Percentiles rank a stretch among this genome's conserved stretches.
These are phyloP conservation scores for Tetracladium marchalianum DNA, from an alignment of 495 filamentous ascomycete species.

Conservation along the genomic window DNA sequence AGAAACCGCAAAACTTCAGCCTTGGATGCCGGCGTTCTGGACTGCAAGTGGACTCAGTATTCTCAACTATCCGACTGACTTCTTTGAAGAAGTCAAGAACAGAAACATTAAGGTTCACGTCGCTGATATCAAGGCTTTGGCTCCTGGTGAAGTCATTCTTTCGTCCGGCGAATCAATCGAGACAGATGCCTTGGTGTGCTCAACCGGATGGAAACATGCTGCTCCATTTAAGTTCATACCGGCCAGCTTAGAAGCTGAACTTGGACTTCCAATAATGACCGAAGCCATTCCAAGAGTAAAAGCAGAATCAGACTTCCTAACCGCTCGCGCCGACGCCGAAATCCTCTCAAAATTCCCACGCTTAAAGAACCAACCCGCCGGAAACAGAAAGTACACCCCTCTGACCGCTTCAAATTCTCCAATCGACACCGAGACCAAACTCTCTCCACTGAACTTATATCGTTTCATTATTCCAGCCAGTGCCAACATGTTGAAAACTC, in stretches of 20 bases:
- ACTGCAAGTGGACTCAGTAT: slow-evolving; percentile 51
- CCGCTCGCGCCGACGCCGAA: slow-evolving; percentile 46
- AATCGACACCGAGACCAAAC: slow-evolving; percentile 18
- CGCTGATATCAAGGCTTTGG: slow-evolving; percentile 46
- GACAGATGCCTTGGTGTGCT: slow-evolving; percentile 57
- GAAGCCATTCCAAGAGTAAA: neutral
- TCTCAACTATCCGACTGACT: slow-evolving; percentile 57
- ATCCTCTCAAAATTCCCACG: slow-evolving; percentile 60
- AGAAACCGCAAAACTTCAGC: slow-evolving; percentile 52
- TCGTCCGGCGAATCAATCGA: slow-evolving; percentile 42
- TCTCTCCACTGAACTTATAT: slow-evolving; percentile 42
- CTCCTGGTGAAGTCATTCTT: slow-evolving; percentile 40
- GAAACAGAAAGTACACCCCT: slow-evolving; percentile 33
- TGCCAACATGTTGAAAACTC: slow-evolving; percentile 33
- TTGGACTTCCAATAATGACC: slow-evolving; percentile 15
- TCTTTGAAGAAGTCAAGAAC: slow-evolving; percentile 51
- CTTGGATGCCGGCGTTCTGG: slow-evolving; percentile 56
- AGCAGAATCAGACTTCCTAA: neutral
- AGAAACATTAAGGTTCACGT: slow-evolving; percentile 53
- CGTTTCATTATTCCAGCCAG: slow-evolving; percentile 63
- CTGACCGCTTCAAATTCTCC: slow-evolving; percentile 26
- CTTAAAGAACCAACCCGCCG: slow-evolving; percentile 35
- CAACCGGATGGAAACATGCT: slow-evolving; percentile 57
- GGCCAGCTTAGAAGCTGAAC: slow-evolving; percentile 25
- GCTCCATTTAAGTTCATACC: slow-evolving; percentile 57